Base-by-base conservation (phyloP, 345 rosid species). In the Ceriops zippeliana region DNA sequence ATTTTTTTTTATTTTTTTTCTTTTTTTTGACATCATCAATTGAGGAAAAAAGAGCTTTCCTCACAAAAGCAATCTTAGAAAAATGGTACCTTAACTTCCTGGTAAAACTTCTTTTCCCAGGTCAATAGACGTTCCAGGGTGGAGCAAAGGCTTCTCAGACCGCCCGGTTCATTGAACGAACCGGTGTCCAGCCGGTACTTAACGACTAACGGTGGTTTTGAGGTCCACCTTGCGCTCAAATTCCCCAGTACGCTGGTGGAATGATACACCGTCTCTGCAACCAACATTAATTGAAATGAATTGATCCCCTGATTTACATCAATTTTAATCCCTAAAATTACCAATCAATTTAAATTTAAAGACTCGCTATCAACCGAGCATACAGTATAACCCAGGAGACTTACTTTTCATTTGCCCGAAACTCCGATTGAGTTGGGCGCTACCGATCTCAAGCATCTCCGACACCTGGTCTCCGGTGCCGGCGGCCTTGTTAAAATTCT, bases 41-140 rank as follows among this genome's bases (percentile, higher is more conserved):
- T 6, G 35, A 6, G 35, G 35, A 24, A 24, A 34, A 34, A 34
- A 34, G 35, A 34, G 35, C 6, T 34, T 34, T 34, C 35, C 35
- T 6, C 35, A 34, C 35, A 6, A 34, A 34, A 34, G 35, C 6
- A 34, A 34, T 1, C 2, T 34, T 9, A 49, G 20, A 4, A n/a
- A 30, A 8, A 30, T 13, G 15, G 4, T 75, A 91, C 99, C 97
- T 95, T 95, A 51, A 95, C 91, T 82, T 95, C 99, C 58, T 84
- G 87, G 31, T 88, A 95, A 31, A 90, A 92, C 78, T 95, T 95
- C 83, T 90, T 90, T 84, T 91, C 99, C 99, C 99, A 91, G 60
- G 98, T 98, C 83, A 88, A 84, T 68, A 95, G 89, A 51, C 93
- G 86, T 61, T 95, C 99, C 65, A 92, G 61, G 51, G 93, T 90